A percentile compares a stretch with the other conserved stretches of the same genome.
Conservation (phyloP, 2,329 filamentous ascomycete genomes). For the Domatiomyces globalis region DNA sequence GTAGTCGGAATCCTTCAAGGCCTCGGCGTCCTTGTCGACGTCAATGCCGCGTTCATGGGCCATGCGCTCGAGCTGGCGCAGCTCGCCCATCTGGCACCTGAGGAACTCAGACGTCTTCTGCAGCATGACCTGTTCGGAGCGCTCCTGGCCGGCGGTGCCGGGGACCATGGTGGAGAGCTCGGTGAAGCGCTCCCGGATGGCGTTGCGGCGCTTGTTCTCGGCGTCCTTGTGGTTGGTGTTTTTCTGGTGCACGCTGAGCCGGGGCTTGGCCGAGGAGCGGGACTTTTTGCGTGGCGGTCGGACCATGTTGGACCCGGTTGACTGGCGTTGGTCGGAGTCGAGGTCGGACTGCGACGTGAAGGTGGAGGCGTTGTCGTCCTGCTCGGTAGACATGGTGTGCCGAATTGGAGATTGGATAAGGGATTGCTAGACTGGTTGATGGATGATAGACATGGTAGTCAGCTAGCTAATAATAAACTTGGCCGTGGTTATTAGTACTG, state of each 20-base stretch:
- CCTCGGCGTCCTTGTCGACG: neutral
- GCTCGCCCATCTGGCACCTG: conserved; percentile 23
- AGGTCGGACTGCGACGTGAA: neutral
- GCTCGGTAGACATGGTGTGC: neutral
- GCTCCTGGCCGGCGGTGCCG: conserved; percentile 65
- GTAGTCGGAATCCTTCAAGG: conserved; percentile 4
- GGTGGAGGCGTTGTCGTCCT: neutral
- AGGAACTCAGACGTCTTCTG: conserved; percentile 46
- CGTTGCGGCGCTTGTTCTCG: conserved; percentile 50
- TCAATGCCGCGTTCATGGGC: conserved; percentile 1
- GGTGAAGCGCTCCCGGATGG: conserved; percentile 74
- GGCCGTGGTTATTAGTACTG: neutral
- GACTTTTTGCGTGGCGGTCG: conserved; percentile 10
- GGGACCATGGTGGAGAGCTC: conserved; percentile 66
- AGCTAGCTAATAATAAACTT: no score
- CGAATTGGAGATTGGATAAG: no score
- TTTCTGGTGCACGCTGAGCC: conserved; percentile 56
- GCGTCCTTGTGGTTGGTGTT: conserved; percentile 61
- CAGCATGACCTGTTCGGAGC: conserved; percentile 75
- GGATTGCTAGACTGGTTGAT: no score
- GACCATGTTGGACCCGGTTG: neutral
- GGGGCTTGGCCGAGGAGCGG: conserved; percentile 40
- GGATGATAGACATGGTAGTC: no score
- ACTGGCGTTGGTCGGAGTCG: neutral
- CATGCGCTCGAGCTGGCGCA: conserved; percentile 40